These are phyloP conservation scores for Madurella mycetomatis DNA, from an alignment of 2,329 filamentous ascomycete species.

Conservation along the genomic window DNA sequence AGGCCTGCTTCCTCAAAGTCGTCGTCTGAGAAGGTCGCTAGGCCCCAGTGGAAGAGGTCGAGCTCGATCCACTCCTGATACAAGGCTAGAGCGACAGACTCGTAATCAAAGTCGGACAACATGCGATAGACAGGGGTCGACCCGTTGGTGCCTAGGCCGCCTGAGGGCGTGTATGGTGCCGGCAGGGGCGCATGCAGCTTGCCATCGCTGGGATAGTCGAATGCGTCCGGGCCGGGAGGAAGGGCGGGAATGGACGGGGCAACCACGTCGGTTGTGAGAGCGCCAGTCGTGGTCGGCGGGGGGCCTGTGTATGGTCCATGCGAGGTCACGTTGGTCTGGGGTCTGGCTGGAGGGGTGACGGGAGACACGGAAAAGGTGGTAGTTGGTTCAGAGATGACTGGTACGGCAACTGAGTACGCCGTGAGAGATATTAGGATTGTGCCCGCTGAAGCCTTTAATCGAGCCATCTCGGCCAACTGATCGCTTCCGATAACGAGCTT, in stretches of 20 bases:
- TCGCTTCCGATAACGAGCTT: background rate
- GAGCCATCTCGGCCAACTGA: constrained; percentile 1
- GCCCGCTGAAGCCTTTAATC: constrained; percentile 9
- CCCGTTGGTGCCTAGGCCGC: constrained; percentile 75
- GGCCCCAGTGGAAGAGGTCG: constrained; percentile 73
- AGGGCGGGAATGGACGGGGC: constrained; percentile 54
- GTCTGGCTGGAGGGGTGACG: constrained; percentile 19
- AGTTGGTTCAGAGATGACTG: constrained; percentile 21
- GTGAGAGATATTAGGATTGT: constrained; percentile 16
- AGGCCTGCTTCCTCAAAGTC: constrained; percentile 69
- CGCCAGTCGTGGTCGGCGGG: constrained; percentile 63
- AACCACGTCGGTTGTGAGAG: constrained; percentile 54
- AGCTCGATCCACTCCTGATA: constrained; percentile 85
- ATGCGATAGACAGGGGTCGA: constrained; percentile 70
- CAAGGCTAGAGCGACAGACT: constrained; percentile 68
- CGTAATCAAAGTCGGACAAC: constrained; percentile 77
- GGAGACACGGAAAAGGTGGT: constrained; percentile 16
- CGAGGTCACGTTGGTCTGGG: constrained; percentile 50
- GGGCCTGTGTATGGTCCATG: constrained; percentile 67
- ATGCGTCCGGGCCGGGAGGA: constrained; percentile 57
- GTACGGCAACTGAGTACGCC: constrained; percentile 14
- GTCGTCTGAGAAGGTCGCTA: constrained; percentile 62
- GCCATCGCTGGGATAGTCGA: constrained; percentile 68
- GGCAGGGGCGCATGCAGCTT: constrained; percentile 62
- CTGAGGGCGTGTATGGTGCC: constrained; percentile 66